These are phyloP conservation scores for Lophiostoma macrostomum DNA, from an alignment of 495 filamentous ascomycete genomes.

Conservation along the genomic window DNA sequence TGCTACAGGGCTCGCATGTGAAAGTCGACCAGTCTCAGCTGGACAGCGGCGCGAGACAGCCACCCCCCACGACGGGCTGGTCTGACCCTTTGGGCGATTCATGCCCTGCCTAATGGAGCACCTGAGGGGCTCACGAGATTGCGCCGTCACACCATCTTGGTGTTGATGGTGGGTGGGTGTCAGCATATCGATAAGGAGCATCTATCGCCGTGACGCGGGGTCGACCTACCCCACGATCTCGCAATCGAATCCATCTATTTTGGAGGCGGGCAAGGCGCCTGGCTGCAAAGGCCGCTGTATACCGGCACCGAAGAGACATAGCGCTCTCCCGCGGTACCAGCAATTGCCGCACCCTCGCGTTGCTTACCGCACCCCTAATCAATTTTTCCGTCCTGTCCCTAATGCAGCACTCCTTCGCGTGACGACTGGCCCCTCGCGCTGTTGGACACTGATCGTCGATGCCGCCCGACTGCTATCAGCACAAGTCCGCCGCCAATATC, in stretches of 20 bases:
- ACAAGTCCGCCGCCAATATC: conserved; percentile 2
- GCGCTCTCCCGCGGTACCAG: background rate
- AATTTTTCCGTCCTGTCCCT: background rate
- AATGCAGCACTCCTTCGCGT: background rate
- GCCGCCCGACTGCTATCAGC: conserved; percentile 1
- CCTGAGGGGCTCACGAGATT: conserved; percentile 35
- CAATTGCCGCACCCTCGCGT: background rate
- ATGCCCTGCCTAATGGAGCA: conserved; percentile 25
- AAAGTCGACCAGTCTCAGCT: conserved; percentile 28
- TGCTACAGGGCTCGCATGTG: conserved; percentile 26
- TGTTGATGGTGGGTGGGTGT: conserved; percentile 10
- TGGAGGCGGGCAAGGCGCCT: conserved; percentile 14
- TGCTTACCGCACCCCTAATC: conserved; percentile 8
- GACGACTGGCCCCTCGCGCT: background rate
- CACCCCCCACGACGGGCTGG: conserved; percentile 12
- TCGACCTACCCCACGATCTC: too few relatives aligned
- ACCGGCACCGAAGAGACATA: conserved; percentile 2
- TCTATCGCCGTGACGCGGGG: background rate
- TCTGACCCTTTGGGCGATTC: conserved; percentile 6
- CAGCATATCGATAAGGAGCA: conserved; percentile 17
- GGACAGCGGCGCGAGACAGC: conserved; percentile 9
- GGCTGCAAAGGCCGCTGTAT: conserved; percentile 15
- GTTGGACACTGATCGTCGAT: conserved; percentile 12
- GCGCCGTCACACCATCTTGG: conserved; percentile 31
- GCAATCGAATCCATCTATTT: conserved; percentile 16